phyloP scores from a whole-genome alignment of 108 stramenopile species.

The Cyclotella choctawhatcheeana region DNA sequence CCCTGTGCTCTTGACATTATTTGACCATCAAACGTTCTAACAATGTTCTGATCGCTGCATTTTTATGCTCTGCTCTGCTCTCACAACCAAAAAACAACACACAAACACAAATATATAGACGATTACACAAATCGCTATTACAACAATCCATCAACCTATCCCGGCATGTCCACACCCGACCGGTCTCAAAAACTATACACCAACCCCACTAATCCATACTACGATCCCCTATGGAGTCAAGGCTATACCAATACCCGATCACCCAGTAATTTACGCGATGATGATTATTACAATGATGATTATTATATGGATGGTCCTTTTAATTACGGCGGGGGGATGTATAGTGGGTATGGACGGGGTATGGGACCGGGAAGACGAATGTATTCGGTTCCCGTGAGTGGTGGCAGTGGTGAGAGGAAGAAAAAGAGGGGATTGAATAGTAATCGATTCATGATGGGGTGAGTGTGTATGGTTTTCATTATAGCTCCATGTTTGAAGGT shows the following conservation, averaged over 20 bases:
- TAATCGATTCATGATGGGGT: constrained; percentile 1
- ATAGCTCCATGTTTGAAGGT: too few relatives aligned
- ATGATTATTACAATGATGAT: constrained; percentile 9
- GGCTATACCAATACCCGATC: constrained; percentile 16
- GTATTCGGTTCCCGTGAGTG: constrained; percentile 16
- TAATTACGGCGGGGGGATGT: constrained; percentile 9
- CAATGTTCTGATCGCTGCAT: too few relatives aligned
- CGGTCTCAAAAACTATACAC: constrained; percentile 25
- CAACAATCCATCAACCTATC: constrained; percentile 17
- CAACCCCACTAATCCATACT: constrained; percentile 45
- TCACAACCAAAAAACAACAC: not conserved
- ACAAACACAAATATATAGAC: not conserved
- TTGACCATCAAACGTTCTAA: too few relatives aligned
- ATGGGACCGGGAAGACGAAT: constrained; percentile 15
- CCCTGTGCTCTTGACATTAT: too few relatives aligned
- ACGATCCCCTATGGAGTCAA: constrained; percentile 52
- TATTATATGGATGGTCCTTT: not conserved
- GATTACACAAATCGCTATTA: constrained; percentile 8
- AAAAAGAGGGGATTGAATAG: not conserved
- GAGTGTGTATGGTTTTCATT: too few relatives aligned
- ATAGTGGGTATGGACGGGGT: constrained; percentile 9
- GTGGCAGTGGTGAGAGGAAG: not conserved
- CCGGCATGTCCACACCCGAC: constrained; percentile 21
- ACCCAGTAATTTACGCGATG: constrained; percentile 21
- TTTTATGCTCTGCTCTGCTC: too few relatives aligned